These are phyloP conservation scores for Crepidotus variabilis DNA, from an alignment of 768 basidiomycete genomes.

Conservation along the genomic window DNA sequence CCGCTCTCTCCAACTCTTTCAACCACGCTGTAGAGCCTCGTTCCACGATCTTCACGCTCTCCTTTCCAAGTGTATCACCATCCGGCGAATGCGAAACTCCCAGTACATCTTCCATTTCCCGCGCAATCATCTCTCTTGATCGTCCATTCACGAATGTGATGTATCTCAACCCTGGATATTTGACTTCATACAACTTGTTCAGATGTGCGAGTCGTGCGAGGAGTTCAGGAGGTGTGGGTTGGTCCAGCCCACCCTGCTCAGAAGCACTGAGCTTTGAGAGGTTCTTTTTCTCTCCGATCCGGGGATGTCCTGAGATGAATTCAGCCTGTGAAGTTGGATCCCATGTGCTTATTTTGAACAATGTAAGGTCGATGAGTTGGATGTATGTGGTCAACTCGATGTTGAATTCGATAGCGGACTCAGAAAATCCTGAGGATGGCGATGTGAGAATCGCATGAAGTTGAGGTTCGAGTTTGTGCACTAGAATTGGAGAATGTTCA, in stretches of 20 bases:
- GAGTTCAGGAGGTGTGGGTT: conserved; percentile 68
- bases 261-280: conserved; percentile 72
- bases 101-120: conserved; percentile 73
- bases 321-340: conserved; percentile 41
- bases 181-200: conserved; percentile 72
- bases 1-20: conserved; percentile 66
- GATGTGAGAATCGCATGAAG: conserved; percentile 31
- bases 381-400: conserved; percentile 41
- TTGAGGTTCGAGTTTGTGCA: conserved; percentile 48
- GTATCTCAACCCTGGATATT: conserved; percentile 75
- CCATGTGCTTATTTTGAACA: conserved; percentile 52
- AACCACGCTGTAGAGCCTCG: conserved; percentile 49
- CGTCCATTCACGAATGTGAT: conserved; percentile 93
- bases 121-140: conserved; percentile 61
- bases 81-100: conserved; percentile 48
- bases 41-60: conserved; percentile 33
- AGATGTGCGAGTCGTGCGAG: conserved; percentile 69
- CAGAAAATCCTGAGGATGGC: conserved; percentile 7
- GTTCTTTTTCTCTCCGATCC: conserved; percentile 80
- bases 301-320: conserved; percentile 83
- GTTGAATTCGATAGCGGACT: no score
- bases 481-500: conserved; percentile 64
- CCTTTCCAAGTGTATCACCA: conserved; percentile 35
- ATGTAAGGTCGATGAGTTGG: conserved; percentile 52
- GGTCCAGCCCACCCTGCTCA: conserved; percentile 63